Base-by-base conservation (phyloP, 768 basidiomycete genomes). In the Podaxis rugospora region DNA sequence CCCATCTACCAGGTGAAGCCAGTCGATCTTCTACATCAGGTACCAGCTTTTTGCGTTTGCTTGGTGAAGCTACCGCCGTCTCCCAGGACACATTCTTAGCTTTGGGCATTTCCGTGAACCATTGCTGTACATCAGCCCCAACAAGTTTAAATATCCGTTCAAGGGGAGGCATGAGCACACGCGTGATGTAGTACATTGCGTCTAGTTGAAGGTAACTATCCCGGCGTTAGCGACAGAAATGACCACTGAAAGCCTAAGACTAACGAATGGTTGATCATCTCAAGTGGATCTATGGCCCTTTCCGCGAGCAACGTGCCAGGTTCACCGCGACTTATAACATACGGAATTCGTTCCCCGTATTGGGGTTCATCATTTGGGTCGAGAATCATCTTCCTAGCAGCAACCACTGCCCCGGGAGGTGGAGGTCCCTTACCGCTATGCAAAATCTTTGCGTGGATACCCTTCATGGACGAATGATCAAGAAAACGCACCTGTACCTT, bases 341-440 rank as follows among this genome's bases (percentile, higher is more conserved):
- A 98, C 0, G 94, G 93, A 0, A 98, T 84, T 28, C 96, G 86
- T 66, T 99, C 95, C 16, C 92, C 93, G 68, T 98, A 97, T 66
- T 95, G 93, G 1, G 90, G 81, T 69, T 97, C 95, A 54, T 89
- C 83, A 25, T 87, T 85, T 0, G 87, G 86, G 71, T 98, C 95
- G 49, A 83, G 69, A 13, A 88, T 65, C 72, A 89, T 83, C 57
- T 85, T 83, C 28, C 88, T 81, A 2, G 90, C 89, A 6, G 95
- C 95, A 13, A 98, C 88, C 1, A 87, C 82, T 5, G 86, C 95
- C 0, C 95, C 97, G n/a, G 97, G 95, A 5, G 93, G 95, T 0
- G 95, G 97, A 0, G 86, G 85, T 0, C 78, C 87, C 64, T 86
- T 88, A 55, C 94, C 93, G 63, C 96, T 98, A 47, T 25, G 57